Conservation (phyloP, 2,329 filamentous ascomycete species). For the Fusarium oligoseptatum region DNA sequence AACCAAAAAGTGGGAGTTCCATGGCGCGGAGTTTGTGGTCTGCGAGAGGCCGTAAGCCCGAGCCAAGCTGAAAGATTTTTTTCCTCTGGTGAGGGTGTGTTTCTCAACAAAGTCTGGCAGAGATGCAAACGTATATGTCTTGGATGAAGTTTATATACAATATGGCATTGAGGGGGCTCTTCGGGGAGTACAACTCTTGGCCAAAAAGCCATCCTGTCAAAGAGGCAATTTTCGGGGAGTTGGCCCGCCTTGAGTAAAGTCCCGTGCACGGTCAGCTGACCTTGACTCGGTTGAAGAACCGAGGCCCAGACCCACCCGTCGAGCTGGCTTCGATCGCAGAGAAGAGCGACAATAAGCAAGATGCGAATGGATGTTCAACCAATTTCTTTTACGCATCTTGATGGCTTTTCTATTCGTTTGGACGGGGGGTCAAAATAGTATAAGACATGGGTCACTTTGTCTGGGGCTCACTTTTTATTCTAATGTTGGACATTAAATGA, state of each 20-base stretch:
- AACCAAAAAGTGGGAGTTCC: conserved; percentile 1
- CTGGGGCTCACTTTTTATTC: neutral
- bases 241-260: neutral
- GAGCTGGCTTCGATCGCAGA: neutral
- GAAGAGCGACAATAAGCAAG: neutral
- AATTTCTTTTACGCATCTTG: neutral
- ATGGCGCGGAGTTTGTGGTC: conserved; percentile 36
- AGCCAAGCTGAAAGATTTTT: conserved; percentile 3
- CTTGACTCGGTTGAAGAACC: neutral
- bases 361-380: neutral
- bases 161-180: conserved; percentile 3
- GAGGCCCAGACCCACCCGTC: neutral
- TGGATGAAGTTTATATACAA: conserved; percentile 6
- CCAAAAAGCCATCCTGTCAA: neutral
- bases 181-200: conserved; percentile 20
- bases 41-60: conserved; percentile 32
- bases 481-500: neutral
- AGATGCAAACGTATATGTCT: neutral
- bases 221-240: conserved; percentile 20
- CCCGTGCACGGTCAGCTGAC: conserved; percentile 29
- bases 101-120: neutral
- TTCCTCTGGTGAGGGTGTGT: neutral
- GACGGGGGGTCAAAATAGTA: neutral
- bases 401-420: neutral
- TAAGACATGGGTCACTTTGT: neutral